These are phyloP conservation scores for Solanum bulbocastanum DNA, from an alignment of 257 asterid genomes.

Conservation along the genomic window DNA sequence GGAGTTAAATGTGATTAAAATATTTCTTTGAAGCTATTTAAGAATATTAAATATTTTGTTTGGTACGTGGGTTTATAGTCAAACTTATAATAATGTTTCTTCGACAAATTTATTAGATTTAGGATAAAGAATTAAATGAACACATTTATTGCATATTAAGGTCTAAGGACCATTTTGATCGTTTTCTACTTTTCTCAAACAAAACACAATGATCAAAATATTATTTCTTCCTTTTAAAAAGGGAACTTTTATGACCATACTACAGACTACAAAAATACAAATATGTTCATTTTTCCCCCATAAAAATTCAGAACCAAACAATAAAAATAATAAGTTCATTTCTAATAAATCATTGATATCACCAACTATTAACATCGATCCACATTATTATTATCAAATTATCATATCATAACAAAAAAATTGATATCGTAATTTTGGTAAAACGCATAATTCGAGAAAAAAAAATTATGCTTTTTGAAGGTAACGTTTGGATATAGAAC, in stretches of 20 bases:
- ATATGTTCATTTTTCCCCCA: background rate
- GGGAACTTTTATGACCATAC: too few relatives aligned
- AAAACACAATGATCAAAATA: background rate
- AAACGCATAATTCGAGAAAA: too few relatives aligned
- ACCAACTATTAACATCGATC: background rate
- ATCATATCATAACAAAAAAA: background rate
- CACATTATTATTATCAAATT: too few relatives aligned
- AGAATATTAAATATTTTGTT: too few relatives aligned
- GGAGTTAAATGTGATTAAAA: background rate
- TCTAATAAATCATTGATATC: too few relatives aligned
- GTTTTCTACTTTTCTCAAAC: background rate
- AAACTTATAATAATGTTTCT: background rate
- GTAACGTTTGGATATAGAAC: too few relatives aligned
- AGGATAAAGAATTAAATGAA: too few relatives aligned
- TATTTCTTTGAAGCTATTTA: background rate
- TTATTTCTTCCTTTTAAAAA: background rate
- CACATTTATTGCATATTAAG: too few relatives aligned
- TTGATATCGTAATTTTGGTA: background rate
- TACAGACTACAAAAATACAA: background rate
- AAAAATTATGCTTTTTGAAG: too few relatives aligned
- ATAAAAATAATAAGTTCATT: background rate
- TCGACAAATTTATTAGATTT: too few relatives aligned
- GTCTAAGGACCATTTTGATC: background rate
- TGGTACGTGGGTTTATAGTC: background rate
- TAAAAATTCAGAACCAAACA: background rate